phyloP scores from a whole-genome alignment of 441 rosid genomes.

The Gossypium trilobum region DNA sequence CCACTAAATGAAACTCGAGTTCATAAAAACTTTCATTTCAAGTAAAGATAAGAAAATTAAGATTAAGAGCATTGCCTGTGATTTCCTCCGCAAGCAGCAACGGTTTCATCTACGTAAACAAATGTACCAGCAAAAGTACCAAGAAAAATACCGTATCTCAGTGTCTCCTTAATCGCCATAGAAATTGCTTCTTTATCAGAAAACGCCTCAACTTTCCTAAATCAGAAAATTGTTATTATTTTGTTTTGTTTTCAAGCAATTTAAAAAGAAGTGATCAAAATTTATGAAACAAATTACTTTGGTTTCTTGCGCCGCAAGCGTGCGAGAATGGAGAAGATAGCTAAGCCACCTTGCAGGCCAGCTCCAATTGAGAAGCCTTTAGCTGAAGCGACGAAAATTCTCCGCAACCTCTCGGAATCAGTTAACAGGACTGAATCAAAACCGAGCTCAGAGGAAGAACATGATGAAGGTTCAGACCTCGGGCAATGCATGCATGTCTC shows the following conservation, averaged over 20 bases:
- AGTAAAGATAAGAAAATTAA: background rate
- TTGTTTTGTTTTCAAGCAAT: background rate
- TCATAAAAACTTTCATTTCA: constrained; percentile 2
- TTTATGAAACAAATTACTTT: constrained; percentile 24
- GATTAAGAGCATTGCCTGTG: constrained; percentile 40
- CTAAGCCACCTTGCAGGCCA: constrained; percentile 84
- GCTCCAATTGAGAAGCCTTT: constrained; percentile 91
- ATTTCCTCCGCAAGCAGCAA: constrained; percentile 63
- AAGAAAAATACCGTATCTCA: constrained; percentile 73
- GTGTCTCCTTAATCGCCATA: constrained; percentile 67
- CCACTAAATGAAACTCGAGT: constrained; percentile 11
- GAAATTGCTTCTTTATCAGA: constrained; percentile 56
- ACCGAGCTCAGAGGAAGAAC: constrained; percentile 23
- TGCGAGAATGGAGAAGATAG: constrained; percentile 62
- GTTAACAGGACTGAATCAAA: constrained; percentile 17
- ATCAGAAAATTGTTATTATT: background rate
- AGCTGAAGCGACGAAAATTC: constrained; percentile 51
- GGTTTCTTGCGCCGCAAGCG: constrained; percentile 53
- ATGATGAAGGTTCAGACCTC: constrained; percentile 22
- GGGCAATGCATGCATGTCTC: constrained; percentile 31
- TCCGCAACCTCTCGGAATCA: constrained; percentile 51
- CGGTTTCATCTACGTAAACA: constrained; percentile 67
- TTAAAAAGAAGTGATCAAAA: background rate
- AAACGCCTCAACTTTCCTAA: constrained; percentile 49
- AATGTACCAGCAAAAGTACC: constrained; percentile 88